These are phyloP conservation scores for Nephelium lappaceum DNA, from an alignment of 345 rosid species.

Conservation along the genomic window DNA sequence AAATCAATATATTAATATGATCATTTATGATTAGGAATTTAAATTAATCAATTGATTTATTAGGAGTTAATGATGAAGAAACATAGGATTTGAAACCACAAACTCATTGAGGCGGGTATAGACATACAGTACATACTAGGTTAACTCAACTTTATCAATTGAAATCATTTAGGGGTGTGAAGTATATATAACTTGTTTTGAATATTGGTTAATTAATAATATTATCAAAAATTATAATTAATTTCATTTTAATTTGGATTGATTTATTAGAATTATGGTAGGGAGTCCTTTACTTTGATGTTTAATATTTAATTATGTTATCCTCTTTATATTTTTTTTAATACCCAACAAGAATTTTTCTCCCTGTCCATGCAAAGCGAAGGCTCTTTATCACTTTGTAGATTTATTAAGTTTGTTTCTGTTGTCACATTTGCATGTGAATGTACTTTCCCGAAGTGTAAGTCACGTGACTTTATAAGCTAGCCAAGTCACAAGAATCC, in stretches of 20 bases:
- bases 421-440: conserved; percentile 61
- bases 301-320: not conserved
- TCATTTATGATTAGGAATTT: too few species aligned
- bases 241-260: not conserved
- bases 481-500: conserved; percentile 42
- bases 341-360: not conserved
- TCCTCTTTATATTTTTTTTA: not conserved
- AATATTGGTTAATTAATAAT: too few species aligned
- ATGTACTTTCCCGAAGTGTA: conserved; percentile 58
- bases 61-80: too few species aligned
- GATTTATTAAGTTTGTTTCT: conserved; percentile 36
- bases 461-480: conserved; percentile 50
- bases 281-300: not conserved
- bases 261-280: not conserved
- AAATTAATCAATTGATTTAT: too few species aligned
- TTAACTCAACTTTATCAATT: too few species aligned
- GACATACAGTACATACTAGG: too few species aligned
- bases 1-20: too few species aligned
- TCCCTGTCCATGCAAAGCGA: conserved; percentile 11
- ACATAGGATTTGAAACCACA: too few species aligned
- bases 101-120: not conserved
- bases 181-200: too few species aligned
- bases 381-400: conserved; percentile 26
- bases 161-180: too few species aligned
- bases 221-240: not conserved